A percentile compares a stretch with the other conserved stretches of the same genome.
Evolutionary conservation across 257 asterid species (phyloP).

Genomic region (Lantana camara): DNA sequence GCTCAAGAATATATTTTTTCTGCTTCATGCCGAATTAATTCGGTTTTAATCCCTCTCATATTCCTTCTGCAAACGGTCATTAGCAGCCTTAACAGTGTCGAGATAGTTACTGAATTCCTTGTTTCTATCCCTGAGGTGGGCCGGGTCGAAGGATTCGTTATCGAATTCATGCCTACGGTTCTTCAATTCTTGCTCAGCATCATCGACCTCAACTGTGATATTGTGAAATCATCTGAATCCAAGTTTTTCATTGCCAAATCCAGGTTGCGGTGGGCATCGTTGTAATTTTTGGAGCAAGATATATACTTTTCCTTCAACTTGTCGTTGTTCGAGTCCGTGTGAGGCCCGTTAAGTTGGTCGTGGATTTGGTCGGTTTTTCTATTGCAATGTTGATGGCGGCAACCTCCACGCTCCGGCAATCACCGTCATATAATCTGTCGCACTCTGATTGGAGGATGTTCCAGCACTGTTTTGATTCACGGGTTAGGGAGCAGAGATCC

Average conservation of each 20-base stretch:
- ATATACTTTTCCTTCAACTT: constrained; percentile 19
- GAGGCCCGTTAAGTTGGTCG: constrained; percentile 14
- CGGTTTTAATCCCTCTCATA: no score
- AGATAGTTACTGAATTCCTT: constrained; percentile 26
- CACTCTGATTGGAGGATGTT: constrained; percentile 18
- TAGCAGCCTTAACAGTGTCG: constrained; percentile 25
- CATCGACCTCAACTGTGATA: constrained; percentile 3
- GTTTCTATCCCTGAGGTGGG: constrained; percentile 28
- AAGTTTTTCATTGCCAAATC: background rate
- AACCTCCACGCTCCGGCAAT: background rate
- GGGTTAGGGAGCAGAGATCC: constrained; percentile 29
- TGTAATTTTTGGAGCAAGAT: constrained; percentile 35
- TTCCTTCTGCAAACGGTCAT: background rate
- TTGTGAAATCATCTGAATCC: background rate
- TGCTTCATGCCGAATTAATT: no score
- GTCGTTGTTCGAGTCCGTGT: constrained; percentile 4
- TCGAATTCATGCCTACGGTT: constrained; percentile 22
- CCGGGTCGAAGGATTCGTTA: constrained; percentile 20
- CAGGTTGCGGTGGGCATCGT: constrained; percentile 28
- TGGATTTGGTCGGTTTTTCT: constrained; percentile 7
- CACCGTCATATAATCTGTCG: constrained; percentile 9
- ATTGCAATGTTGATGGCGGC: constrained; percentile 27
- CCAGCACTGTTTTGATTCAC: constrained; percentile 22
- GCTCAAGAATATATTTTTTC: no score
- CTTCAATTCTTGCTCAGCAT: constrained; percentile 24